Evolutionary conservation across 805 yeast genomes (phyloP).

Genomic region (Candida tammaniensis): DNA sequence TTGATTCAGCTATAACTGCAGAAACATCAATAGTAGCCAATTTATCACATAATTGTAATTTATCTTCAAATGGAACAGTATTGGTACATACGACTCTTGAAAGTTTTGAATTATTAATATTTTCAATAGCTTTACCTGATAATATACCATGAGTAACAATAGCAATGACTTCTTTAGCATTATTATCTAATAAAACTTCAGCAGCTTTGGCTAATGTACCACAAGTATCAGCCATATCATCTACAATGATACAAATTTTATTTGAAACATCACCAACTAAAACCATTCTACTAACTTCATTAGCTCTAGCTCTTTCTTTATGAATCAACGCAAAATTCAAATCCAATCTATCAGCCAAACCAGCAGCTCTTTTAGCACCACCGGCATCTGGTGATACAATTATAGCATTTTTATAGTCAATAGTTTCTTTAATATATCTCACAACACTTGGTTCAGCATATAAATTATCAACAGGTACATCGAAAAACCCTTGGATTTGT

Average conservation of each 20-base stretch:
- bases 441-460: slow-evolving; percentile 93
- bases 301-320: slow-evolving; percentile 92
- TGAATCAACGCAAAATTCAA: slow-evolving; percentile 93
- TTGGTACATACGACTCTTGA: slow-evolving; percentile 85
- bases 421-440: slow-evolving; percentile 69
- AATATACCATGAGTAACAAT: slow-evolving; percentile 95
- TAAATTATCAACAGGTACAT: slow-evolving; percentile 91
- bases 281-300: slow-evolving; percentile 93
- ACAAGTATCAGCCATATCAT: slow-evolving; percentile 98
- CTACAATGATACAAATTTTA: slow-evolving; percentile 82
- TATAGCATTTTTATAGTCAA: slow-evolving; percentile 56
- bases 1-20: slow-evolving; percentile 88
- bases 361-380: slow-evolving; percentile 96
- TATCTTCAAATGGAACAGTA: slow-evolving; percentile 79
- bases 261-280: slow-evolving; percentile 90
- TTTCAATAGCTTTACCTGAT: slow-evolving; percentile 77
- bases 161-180: slow-evolving; percentile 85
- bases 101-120: slow-evolving; percentile 64
- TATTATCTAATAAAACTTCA: slow-evolving; percentile 73
- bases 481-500: slow-evolving; percentile 96
- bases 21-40: slow-evolving; percentile 81
- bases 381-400: slow-evolving; percentile 98
- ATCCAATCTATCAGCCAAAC: slow-evolving; percentile 87
- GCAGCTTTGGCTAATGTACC: slow-evolving; percentile 96
- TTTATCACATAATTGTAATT: slow-evolving; percentile 57